These are phyloP conservation scores for Rosa persica DNA, from an alignment of 306 rosid species.

Conservation along the genomic window DNA sequence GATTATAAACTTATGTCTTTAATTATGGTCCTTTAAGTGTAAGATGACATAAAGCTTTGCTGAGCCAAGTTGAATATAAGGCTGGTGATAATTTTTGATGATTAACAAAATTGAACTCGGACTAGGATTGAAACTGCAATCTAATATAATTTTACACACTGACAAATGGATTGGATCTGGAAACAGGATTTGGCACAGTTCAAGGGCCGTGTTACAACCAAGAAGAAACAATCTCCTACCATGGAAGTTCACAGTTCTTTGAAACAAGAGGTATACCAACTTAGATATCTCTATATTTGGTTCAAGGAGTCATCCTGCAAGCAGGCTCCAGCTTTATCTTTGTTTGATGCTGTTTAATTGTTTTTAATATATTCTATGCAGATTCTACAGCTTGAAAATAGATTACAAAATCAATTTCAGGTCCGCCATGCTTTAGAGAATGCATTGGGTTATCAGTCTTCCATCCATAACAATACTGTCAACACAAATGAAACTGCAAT, in stretches of 20 bases:
- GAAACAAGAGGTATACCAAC: slow-evolving; percentile 74
- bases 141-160: neutral
- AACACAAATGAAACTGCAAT: slow-evolving; percentile 40
- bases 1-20: neutral
- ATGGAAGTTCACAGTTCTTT: slow-evolving; percentile 56
- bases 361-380: slow-evolving; percentile 31
- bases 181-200: slow-evolving; percentile 60
- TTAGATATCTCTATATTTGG: neutral
- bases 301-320: neutral
- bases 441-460: slow-evolving; percentile 64
- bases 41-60: neutral
- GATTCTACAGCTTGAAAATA: slow-evolving; percentile 85
- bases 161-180: slow-evolving; percentile 31
- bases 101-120: neutral
- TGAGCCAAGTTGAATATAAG: neutral
- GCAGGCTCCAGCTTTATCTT: neutral
- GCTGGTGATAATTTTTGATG: neutral
- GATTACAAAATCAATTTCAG: slow-evolving; percentile 79
- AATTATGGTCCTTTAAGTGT: neutral
- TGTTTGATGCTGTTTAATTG: neutral
- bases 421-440: slow-evolving; percentile 77
- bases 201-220: slow-evolving; percentile 44
- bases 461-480: slow-evolving; percentile 43
- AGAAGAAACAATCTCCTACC: slow-evolving; percentile 49
- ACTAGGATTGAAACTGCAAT: neutral